Evolutionary conservation across 2,329 filamentous ascomycete genomes (phyloP).

Genomic region (Ceratocystis eucalypticola): DNA sequence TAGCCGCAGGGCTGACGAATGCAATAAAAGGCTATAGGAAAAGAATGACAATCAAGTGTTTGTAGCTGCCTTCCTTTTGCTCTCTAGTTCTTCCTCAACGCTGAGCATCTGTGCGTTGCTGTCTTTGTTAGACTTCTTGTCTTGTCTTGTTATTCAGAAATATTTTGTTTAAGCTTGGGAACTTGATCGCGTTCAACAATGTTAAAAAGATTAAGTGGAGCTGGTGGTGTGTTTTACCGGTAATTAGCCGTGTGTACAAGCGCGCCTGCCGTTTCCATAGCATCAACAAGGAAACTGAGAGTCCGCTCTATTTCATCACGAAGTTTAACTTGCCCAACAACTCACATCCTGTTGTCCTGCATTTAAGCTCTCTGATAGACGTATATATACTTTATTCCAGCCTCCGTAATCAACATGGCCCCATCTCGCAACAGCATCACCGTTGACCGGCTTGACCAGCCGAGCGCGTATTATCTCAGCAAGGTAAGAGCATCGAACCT

Average conservation of each 20-base stretch:
- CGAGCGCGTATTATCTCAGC: slow-evolving; percentile 81
- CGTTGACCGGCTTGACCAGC: slow-evolving; percentile 82
- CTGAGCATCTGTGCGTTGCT: not conserved
- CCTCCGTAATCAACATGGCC: slow-evolving; percentile 6
- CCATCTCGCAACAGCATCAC: slow-evolving; percentile 48
- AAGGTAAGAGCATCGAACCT: slow-evolving; percentile 43
- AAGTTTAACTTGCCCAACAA: not conserved
- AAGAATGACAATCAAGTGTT: not conserved
- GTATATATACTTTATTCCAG: not conserved
- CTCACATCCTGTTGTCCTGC: not conserved
- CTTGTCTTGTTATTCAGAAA: no score
- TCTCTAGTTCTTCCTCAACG: not conserved
- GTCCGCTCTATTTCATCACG: slow-evolving; percentile 1
- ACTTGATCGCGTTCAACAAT: not conserved
- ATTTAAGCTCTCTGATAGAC: not conserved
- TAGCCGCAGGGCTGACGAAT: not conserved
- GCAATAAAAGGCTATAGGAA: not conserved
- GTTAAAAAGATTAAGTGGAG: slow-evolving; percentile 6
- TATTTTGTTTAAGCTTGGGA: not conserved
- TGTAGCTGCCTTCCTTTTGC: not conserved
- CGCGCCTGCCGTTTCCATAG: slow-evolving; percentile 11
- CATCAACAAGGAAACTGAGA: not conserved
- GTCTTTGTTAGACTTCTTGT: not conserved
- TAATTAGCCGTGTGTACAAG: not conserved
- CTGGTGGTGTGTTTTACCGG: not conserved